Conservation (phyloP, 2,329 filamentous ascomycete species). For the Fusarium denticulatum region DNA sequence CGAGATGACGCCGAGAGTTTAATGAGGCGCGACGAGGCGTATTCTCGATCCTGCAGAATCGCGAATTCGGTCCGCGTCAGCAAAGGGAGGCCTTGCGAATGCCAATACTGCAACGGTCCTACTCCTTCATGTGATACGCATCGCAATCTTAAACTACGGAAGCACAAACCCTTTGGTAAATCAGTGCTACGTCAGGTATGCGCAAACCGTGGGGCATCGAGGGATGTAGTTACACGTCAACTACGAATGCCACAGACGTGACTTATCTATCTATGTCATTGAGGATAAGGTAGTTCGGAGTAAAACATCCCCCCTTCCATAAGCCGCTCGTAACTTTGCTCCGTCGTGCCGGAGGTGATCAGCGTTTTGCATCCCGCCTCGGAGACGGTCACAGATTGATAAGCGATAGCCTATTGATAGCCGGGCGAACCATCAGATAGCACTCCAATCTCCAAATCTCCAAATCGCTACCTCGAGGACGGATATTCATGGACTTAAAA, state of each 20-base stretch:
- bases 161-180: conserved; percentile 6
- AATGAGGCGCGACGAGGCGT: conserved; percentile 19
- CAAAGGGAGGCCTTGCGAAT: conserved; percentile 16
- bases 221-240: not conserved
- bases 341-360: conserved; percentile 14
- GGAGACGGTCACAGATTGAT: conserved; percentile 11
- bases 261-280: not conserved
- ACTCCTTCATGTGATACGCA: conserved; percentile 7
- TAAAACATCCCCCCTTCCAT: not conserved
- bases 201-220: not conserved
- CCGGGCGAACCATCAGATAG: conserved; percentile 4
- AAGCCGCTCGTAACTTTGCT: conserved; percentile 19
- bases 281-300: not conserved
- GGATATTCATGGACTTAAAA: conserved; percentile 26
- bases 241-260: not conserved
- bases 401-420: conserved; percentile 10
- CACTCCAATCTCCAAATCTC: conserved; percentile 16
- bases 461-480: conserved; percentile 11
- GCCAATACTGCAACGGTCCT: conserved; percentile 7
- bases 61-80: conserved; percentile 29
- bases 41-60: conserved; percentile 27
- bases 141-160: conserved; percentile 21
- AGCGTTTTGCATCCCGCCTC: conserved; percentile 1
- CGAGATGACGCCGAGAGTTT: conserved; percentile 17
- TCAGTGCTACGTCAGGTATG: conserved; percentile 9